Conservation (phyloP, 306 rosid genomes). For the Gastrolobium villosum region DNA sequence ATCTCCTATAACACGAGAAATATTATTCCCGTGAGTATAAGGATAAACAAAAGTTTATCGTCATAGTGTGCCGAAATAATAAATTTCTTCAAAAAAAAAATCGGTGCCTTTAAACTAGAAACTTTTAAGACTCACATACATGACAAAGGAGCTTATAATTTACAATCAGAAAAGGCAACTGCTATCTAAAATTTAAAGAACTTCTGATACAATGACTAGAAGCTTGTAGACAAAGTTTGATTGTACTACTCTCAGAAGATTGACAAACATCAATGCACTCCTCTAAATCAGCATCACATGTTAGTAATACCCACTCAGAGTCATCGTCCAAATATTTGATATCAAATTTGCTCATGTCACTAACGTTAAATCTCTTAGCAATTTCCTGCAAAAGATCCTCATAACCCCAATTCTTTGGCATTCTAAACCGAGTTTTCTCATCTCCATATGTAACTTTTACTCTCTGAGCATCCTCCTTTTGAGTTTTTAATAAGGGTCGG, state of each 20-base stretch:
- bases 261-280: slow-evolving; percentile 88
- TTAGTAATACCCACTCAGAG: slow-evolving; percentile 86
- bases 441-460: slow-evolving; percentile 84
- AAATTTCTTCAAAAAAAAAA: slow-evolving; percentile 5
- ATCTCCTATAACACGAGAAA: not conserved
- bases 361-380: slow-evolving; percentile 65
- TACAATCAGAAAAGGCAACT: slow-evolving; percentile 49
- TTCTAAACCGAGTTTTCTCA: slow-evolving; percentile 80
- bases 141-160: slow-evolving; percentile 46
- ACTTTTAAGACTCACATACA: slow-evolving; percentile 47
- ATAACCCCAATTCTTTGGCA: slow-evolving; percentile 63
- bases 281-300: slow-evolving; percentile 91
- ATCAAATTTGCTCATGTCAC: slow-evolving; percentile 69
- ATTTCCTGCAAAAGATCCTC: slow-evolving; percentile 72
- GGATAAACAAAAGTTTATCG: slow-evolving; percentile 24
- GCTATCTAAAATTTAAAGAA: slow-evolving; percentile 48
- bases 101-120: slow-evolving; percentile 38
- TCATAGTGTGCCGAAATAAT: slow-evolving; percentile 26
- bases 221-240: slow-evolving; percentile 75
- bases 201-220: slow-evolving; percentile 54
- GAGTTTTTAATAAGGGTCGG: slow-evolving; percentile 29
- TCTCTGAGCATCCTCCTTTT: slow-evolving; percentile 54
- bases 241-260: slow-evolving; percentile 61
- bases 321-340: slow-evolving; percentile 96
- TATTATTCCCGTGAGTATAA: not conserved